phyloP scores from a whole-genome alignment of 345 rosid species.

The Lepidium didymum region DNA sequence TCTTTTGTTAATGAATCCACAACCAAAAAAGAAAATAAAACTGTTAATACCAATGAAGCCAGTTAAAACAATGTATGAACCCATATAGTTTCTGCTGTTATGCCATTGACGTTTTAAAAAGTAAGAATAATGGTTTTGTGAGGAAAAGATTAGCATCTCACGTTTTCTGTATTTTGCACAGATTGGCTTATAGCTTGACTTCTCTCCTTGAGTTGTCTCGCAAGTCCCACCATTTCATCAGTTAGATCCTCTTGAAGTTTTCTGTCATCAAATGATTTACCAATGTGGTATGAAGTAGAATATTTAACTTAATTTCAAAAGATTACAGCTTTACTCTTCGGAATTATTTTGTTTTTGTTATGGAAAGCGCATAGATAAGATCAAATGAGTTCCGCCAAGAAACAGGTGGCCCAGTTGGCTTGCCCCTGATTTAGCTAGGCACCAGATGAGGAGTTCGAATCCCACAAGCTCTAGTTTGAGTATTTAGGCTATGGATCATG shows the following conservation, averaged over 20 bases:
- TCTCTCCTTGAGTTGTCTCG: constrained; percentile 75
- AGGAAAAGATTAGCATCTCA: constrained; percentile 3
- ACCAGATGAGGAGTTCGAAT: too few species aligned
- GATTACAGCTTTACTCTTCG: neutral
- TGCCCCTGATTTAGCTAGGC: too few species aligned
- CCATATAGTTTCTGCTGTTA: neutral
- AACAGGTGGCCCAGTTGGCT: too few species aligned
- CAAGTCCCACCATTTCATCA: constrained; percentile 90
- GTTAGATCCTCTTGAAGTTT: constrained; percentile 77
- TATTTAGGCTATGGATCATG: too few species aligned
- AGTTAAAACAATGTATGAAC: neutral
- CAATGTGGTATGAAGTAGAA: neutral
- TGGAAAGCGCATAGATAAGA: neutral
- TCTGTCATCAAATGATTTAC: constrained; percentile 28
- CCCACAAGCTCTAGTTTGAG: too few species aligned
- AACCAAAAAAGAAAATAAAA: neutral
- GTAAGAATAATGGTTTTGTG: neutral
- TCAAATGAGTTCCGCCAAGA: neutral
- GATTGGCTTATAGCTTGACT: constrained; percentile 73
- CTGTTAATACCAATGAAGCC: neutral
- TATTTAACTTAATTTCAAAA: neutral
- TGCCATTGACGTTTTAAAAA: neutral
- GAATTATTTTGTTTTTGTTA: neutral
- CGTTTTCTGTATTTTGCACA: constrained; percentile 69
- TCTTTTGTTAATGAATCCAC: constrained; percentile 33